Evolutionary conservation across 345 rosid genomes (phyloP), one percentile per base, ranked within the genome.

Genomic region (Arabis alpina): DNA sequence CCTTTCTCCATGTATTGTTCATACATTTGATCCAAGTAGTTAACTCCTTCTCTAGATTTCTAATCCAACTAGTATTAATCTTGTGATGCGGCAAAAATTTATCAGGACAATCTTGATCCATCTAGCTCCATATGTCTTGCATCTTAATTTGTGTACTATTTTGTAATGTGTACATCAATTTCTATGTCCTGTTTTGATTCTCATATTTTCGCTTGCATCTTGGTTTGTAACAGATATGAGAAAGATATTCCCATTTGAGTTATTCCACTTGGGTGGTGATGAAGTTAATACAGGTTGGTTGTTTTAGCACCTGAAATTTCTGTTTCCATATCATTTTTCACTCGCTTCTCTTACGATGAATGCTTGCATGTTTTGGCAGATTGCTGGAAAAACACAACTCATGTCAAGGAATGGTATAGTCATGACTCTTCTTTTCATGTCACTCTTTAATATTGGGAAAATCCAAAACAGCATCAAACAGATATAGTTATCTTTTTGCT

Each of bases 181-280:
- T 25, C 62, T 65, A 4, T 73, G 39, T 41, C 49, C n/a, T 58
- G 43, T 67, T 61, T 14, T 14, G 50, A 53, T 67, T 61, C 62
- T 64, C 61, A 32, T 44, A 28, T 59, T 43, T 51, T 24, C 32
- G 47, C 54, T 56, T 54, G 56, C 39, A 15, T 68, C 41, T 61
- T 6, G 41, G 48, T 63, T 70, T 76, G 32, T 43, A n/a, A 14
- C 84, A 93, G 98, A 92, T 68, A 66, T 93, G 82, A 86, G 96
- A 74, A 85, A 91, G 76, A 91, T 89, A 23, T 91, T 94, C 79
- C 97, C 96, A 54, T 94, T 94, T 66, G 98, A 82, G 87, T 85
- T 94, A 66, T 85, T 94, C 79, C 99, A 94, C 86, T 82, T 94
- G 80, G 99, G 99, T 51, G 99, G 99, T 58, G 99, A 94, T 74